Evolutionary conservation across 2,329 filamentous ascomycete species (phyloP), one percentile per base, ranked within the genome.

Genomic region (Calycina herbarum): DNA sequence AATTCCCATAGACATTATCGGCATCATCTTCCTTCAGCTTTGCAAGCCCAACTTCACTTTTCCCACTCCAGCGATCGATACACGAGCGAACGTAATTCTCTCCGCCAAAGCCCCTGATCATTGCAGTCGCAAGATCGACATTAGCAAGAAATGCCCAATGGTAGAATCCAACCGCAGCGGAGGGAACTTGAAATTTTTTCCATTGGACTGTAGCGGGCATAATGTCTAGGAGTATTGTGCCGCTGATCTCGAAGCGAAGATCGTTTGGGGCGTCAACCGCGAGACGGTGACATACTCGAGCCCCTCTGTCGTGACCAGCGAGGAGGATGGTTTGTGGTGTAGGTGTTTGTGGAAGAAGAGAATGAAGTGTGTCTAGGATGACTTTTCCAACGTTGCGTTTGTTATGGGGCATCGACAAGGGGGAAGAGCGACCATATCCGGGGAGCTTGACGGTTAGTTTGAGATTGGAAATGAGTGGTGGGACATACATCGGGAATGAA

Each of bases 131-230:
- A 0, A 79, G 64, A 3, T 80, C 76, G 5, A 77, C 75, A 40
- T 81, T 81, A 11, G 82, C 82, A 5, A 85, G 76, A 51, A 85
- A 78, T 3, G 82, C 77, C 82, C 82, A 84, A 74, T 84, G 82
- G 72, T 80, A 83, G 15, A 65, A 66, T 2, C 66, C 63, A 11
- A 71, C 71, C 27, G 75, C 72, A 20, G 78, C 76, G 1, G 68
- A 68, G 11, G 81, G 77, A 62, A 79, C 70, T 8, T 74, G 64
- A 67, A 83, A 8, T 74, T 72, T 11, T 72, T 79, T 2, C 78
- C 79, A 84, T 73, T 83, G 81, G 3, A 76, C 74, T n/a, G 77
- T 70, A 7, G 81, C 83, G 5, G 81, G 82, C 2, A 84, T 77
- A 65, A 84, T 84, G 70, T 85, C 82, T 20, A 83, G 73, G 15